Evolutionary conservation across 2,329 filamentous ascomycete genomes (phyloP), one percentile per base, ranked within the genome.

Genomic region (Ascochyta rabiei): DNA sequence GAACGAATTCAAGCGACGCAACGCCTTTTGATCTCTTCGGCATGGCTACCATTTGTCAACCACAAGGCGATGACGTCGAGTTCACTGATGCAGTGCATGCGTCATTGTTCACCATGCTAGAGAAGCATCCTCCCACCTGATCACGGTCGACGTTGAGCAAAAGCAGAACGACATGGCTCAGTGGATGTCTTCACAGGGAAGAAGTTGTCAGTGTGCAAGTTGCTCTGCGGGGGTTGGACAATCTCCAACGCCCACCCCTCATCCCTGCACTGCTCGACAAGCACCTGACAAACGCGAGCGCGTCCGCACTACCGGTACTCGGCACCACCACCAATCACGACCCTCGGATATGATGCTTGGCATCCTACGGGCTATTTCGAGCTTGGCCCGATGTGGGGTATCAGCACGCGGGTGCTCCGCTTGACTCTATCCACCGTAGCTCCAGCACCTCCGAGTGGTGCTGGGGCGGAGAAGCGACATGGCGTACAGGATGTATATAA

Each of bases 331-430:
- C 56, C 53, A 64, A 65, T 67, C 56, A 62, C 9, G 31, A 9
- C 4, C n/a, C 38, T 19, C 16, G 37, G 28, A 39, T 9, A 24
- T 16, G n/a, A 23, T 52, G 38, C 31, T 51, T 58, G 45, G 45
- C 58, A 49, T 56, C 54, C 52, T 60, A 28, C 24, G 34, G 50
- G 34, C 41, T 41, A 18, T 53, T 31, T 51, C 40, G 38, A 42
- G 49, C 52, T 64, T 62, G 57, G 61, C 58, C 21, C 28, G 34
- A 45, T 65, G 69, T 69, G 67, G 69, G 68, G 66, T 68, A 64
- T 1, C 21, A 47, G 37, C 21, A 42, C 37, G 31, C 49, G 37
- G 41, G 37, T 35, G 26, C 35, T 35, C 42, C 35, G 48, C 42
- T 31, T 8, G 28, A 30, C 12, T 6, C 4, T 2, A 30, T 28